Conservation (phyloP, 192 early-diverging fungal genomes). For the Coemansia sp. region DNA sequence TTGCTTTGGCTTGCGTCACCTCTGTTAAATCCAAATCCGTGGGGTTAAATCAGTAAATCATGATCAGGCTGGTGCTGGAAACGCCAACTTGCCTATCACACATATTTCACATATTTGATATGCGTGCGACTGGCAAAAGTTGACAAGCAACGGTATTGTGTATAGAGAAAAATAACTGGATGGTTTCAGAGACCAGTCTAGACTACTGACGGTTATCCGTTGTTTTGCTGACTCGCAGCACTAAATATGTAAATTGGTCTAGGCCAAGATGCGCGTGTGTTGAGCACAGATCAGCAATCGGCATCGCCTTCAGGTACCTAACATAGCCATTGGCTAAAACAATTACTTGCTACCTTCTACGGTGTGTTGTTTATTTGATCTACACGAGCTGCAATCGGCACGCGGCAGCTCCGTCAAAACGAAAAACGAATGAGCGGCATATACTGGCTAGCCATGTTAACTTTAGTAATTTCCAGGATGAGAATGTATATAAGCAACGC, state of each 20-base stretch:
- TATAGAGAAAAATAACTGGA: background rate
- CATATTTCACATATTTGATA: background rate
- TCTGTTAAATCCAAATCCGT: background rate
- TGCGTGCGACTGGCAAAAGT: background rate
- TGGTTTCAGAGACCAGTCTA: background rate
- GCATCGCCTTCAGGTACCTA: background rate
- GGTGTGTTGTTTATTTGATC: background rate
- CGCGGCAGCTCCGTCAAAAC: background rate
- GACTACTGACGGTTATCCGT: background rate
- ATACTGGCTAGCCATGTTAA: background rate
- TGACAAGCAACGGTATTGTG: background rate
- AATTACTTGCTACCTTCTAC: background rate
- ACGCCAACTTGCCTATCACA: background rate
- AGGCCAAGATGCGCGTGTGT: background rate
- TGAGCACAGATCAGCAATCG: background rate
- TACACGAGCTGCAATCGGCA: background rate
- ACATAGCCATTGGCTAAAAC: background rate
- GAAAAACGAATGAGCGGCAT: conserved; percentile 5
- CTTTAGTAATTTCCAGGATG: background rate
- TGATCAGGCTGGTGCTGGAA: background rate
- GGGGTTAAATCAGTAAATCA: background rate
- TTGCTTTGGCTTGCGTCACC: conserved; percentile 1
- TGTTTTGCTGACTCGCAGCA: background rate
- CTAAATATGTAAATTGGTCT: background rate
- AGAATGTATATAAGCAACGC: conserved; percentile 3